Conservation (phyloP, 352 stramenopile species). For the Pythium rhizo-oryzae region DNA sequence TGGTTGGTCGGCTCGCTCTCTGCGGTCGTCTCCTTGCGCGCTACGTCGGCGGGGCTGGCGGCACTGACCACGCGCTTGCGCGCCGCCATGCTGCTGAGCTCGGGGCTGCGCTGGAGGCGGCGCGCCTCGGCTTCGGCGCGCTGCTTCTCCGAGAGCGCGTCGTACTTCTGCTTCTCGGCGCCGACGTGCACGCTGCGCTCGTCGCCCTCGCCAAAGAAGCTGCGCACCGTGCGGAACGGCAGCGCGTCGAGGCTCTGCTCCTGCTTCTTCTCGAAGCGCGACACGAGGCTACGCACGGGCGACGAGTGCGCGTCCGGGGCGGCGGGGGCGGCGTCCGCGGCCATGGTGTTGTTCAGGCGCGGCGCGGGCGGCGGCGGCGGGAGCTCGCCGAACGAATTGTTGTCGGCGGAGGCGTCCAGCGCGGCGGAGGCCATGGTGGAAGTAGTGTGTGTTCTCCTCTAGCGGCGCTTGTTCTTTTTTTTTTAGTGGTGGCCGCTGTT, state of each 20-base stretch:
- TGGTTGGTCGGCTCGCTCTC: not conserved
- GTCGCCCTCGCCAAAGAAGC: constrained; percentile 52
- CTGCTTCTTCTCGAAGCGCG: constrained; percentile 59
- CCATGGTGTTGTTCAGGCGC: constrained; percentile 1
- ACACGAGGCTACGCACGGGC: constrained; percentile 48
- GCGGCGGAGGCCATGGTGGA: not conserved
- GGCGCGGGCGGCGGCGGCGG: not conserved
- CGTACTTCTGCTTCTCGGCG: constrained; percentile 38
- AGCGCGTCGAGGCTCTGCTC: constrained; percentile 49
- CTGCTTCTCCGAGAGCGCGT: constrained; percentile 27
- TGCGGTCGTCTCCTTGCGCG: not conserved
- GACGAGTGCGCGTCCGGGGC: not conserved
- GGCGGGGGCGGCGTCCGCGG: not conserved
- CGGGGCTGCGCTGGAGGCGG: constrained; percentile 12
- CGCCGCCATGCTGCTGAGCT: not conserved
- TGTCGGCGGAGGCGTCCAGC: not conserved
- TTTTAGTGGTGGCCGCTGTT: not conserved
- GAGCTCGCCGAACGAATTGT: not conserved
- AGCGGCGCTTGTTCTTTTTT: not conserved
- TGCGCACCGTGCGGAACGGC: constrained; percentile 56
- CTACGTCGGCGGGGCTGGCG: not conserved
- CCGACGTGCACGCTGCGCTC: constrained; percentile 47
- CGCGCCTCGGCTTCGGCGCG: constrained; percentile 12
- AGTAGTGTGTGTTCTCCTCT: not conserved
- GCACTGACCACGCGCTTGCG: constrained; percentile 5